Evolutionary conservation across 805 yeast genomes (phyloP).

Genomic region (Groenewaldozyma salmanticensis): DNA sequence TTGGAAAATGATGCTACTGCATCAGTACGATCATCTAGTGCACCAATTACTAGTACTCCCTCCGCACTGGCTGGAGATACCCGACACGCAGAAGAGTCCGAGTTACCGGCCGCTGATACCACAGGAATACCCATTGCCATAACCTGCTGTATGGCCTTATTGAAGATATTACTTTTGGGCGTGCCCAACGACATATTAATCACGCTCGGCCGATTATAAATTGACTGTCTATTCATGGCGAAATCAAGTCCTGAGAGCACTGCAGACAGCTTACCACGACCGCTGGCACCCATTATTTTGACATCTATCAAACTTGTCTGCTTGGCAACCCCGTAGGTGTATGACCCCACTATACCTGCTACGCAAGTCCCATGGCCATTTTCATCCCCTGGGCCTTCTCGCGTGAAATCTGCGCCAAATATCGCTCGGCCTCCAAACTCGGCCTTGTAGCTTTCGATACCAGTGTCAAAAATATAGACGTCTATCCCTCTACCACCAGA

Average conservation of each 20-base stretch:
- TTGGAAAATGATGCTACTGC: slow-evolving; percentile 71
- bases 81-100: slow-evolving; percentile 64
- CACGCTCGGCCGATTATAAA: slow-evolving; percentile 13
- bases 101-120: slow-evolving; percentile 49
- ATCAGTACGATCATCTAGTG: slow-evolving; percentile 69
- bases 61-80: slow-evolving; percentile 81
- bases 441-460: slow-evolving; percentile 33
- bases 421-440: slow-evolving; percentile 35
- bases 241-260: slow-evolving; percentile 27
- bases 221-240: slow-evolving; percentile 18
- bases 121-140: slow-evolving; percentile 20
- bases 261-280: slow-evolving; percentile 46
- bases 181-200: slow-evolving; percentile 22
- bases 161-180: slow-evolving; percentile 18
- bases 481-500: slow-evolving; percentile 48
- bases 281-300: slow-evolving; percentile 55
- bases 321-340: slow-evolving; percentile 73
- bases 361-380: slow-evolving; percentile 91
- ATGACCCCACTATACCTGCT: slow-evolving; percentile 75
- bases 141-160: slow-evolving; percentile 20
- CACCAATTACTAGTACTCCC: slow-evolving; percentile 74
- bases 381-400: slow-evolving; percentile 45
- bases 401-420: slow-evolving; percentile 36
- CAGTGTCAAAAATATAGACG: slow-evolving; percentile 77
- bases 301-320: slow-evolving; percentile 52